These are phyloP conservation scores for Hyaloperonospora arabidopsidis DNA, from an alignment of 352 stramenopile species.

Conservation along the genomic window DNA sequence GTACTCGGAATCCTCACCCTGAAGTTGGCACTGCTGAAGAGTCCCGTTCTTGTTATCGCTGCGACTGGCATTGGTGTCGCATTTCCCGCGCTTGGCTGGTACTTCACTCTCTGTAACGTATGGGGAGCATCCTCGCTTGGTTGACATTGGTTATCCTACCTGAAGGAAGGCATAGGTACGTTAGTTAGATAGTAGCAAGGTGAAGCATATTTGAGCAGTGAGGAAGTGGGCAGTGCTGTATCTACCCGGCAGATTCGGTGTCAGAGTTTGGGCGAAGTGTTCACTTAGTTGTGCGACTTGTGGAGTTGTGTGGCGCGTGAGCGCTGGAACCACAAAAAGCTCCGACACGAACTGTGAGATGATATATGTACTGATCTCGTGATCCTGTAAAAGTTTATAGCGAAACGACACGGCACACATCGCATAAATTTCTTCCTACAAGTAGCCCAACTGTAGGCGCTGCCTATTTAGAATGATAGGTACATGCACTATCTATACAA, in stretches of 20 bases:
- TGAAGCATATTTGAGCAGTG: background rate
- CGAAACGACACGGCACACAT: too few relatives aligned
- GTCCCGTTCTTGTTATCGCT: too few relatives aligned
- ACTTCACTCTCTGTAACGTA: background rate
- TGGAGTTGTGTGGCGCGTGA: slow-evolving; percentile 17
- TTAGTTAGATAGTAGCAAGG: slow-evolving; percentile 1
- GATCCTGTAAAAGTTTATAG: too few relatives aligned
- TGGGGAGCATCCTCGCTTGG: too few relatives aligned
- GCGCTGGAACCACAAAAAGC: slow-evolving; percentile 29
- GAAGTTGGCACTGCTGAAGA: background rate
- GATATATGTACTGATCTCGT: too few relatives aligned
- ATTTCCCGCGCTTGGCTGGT: background rate
- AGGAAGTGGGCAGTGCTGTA: background rate
- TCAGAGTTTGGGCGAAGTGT: slow-evolving; percentile 27
- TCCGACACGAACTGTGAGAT: too few relatives aligned
- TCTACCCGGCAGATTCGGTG: slow-evolving; percentile 18
- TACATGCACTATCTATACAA: too few relatives aligned
- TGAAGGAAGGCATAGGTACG: background rate
- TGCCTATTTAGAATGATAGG: too few relatives aligned
- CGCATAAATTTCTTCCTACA: too few relatives aligned
- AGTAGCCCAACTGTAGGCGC: too few relatives aligned
- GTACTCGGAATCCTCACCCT: background rate
- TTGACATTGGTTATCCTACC: too few relatives aligned
- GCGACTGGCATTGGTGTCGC: too few relatives aligned
- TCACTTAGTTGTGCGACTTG: slow-evolving; percentile 17